A percentile compares a stretch with the other conserved stretches of the same genome.
Evolutionary conservation across 2,329 filamentous ascomycete species (phyloP).

Genomic region (Didymella pinodella): DNA sequence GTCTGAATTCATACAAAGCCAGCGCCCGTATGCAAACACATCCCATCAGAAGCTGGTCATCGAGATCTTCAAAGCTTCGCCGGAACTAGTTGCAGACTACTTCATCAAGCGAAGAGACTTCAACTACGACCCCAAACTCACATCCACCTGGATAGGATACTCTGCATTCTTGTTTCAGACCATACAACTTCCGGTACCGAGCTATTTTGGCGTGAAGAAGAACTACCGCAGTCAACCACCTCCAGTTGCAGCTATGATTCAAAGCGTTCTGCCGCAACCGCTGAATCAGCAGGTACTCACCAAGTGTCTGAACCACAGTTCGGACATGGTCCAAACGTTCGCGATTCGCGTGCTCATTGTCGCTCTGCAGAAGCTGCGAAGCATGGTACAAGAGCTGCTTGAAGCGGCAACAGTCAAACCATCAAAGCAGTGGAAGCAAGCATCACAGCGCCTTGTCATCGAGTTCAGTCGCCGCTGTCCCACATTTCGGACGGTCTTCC

Average conservation of each 20-base stretch:
- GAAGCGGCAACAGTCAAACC: constrained; percentile 50
- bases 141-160: constrained; percentile 94
- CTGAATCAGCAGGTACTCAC: constrained; percentile 80
- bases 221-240: constrained; percentile 74
- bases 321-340: constrained; percentile 83
- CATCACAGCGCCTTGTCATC: constrained; percentile 70
- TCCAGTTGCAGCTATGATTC: constrained; percentile 78
- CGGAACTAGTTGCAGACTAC: constrained; percentile 88
- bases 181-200: constrained; percentile 76
- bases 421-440: constrained; percentile 72
- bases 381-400: constrained; percentile 68
- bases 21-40: constrained; percentile 83
- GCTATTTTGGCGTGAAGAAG: constrained; percentile 72
- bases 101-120: constrained; percentile 80
- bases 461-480: constrained; percentile 83
- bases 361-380: constrained; percentile 78
- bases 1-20: constrained; percentile 76
- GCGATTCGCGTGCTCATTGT: constrained; percentile 79
- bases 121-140: constrained; percentile 88
- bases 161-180: constrained; percentile 86
- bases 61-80: constrained; percentile 79
- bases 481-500: constrained; percentile 80
- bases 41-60: constrained; percentile 83
- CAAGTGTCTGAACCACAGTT: constrained; percentile 79
- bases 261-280: constrained; percentile 85